Evolutionary conservation across 768 basidiomycete genomes (phyloP), one percentile per base, ranked within the genome.

Genomic region (Agaricus blazei): DNA sequence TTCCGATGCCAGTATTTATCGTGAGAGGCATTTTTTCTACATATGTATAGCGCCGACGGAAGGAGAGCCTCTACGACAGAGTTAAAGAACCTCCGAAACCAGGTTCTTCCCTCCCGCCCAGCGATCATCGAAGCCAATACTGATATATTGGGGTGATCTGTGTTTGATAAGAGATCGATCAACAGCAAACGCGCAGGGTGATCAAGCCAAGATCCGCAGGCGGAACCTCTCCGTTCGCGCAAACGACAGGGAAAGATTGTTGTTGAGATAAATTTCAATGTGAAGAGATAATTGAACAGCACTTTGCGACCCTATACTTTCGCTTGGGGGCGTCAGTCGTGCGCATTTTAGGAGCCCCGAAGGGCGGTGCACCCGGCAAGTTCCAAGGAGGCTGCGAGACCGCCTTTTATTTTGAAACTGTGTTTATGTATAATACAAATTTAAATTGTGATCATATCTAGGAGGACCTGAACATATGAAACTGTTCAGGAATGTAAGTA

Each of bases 381-480:
- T 8, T 34, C 40, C 26, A 8, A 45, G 9, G 44, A 3, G 44
- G 26, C 19, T 6, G 34, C 34, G 34, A 11, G 34, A 34, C 34
- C 34, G 34, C 34, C 3, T 34, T 1, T 47, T 40, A n/a, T 34
- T 14, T 54, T 54, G 37, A 8, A 44, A 9, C 29, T 48, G 53
- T 23, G 23, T 48, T 9, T 28, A 55, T 40, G 41, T 55, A 55
- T 55, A 55, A 47, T 55, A 55, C 54, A 55, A 40, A 23, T 36
- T 52, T 19, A 52, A 52, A 14, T 37, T 11, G 34, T 15, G 43
- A 52, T 52, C 51, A 45, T 36, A 52, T 52, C 52, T 53, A 47
- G n/a, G 24, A 26, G 23, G 31, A 14, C 42, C 15, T 6, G 27
- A 9, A 43, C 11, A 15, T 34, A 23, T 23, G 26, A 27, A 53